Evolutionary conservation across 1,139 yeast species (phyloP).

Genomic region (Lodderomyces beijingensis): DNA sequence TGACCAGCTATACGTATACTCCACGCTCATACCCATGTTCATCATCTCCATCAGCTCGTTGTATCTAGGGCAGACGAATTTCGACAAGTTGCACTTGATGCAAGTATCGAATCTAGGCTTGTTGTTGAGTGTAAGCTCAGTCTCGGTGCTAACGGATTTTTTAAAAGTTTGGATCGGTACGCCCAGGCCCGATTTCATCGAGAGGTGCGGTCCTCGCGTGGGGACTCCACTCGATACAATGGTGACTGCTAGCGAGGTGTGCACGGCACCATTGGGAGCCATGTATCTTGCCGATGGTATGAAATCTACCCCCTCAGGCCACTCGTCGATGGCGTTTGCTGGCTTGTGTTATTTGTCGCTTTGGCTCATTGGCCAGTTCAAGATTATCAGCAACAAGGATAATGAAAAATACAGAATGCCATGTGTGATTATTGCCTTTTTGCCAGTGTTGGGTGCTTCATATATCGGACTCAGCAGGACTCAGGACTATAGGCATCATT

Average conservation of each 20-base stretch:
- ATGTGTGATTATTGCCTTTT: conserved; percentile 14
- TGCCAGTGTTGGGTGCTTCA: conserved; percentile 29
- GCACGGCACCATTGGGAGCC: conserved; percentile 38
- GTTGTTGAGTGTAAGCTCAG: conserved; percentile 17
- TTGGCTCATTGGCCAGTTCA: conserved; percentile 40
- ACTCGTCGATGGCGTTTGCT: conserved; percentile 40
- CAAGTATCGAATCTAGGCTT: conserved; percentile 25
- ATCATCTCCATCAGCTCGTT: conserved; percentile 14
- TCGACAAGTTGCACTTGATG: conserved; percentile 14
- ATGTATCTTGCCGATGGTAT: conserved; percentile 35
- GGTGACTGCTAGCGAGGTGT: conserved; percentile 31
- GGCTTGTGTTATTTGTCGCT: conserved; percentile 35
- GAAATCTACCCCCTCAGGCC: conserved; percentile 47
- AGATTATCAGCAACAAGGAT: conserved; percentile 14
- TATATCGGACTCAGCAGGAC: conserved; percentile 38
- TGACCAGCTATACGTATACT: conserved; percentile 21
- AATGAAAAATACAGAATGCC: not conserved
- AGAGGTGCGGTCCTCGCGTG: conserved; percentile 34
- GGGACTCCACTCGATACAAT: conserved; percentile 27
- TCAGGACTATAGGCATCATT: conserved; percentile 44
- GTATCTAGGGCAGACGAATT: conserved; percentile 5
- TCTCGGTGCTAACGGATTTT: conserved; percentile 32
- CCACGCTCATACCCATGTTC: conserved; percentile 20
- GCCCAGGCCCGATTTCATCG: conserved; percentile 44
- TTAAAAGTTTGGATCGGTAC: conserved; percentile 45